Evolutionary conservation across 1,139 yeast species (phyloP), one percentile per base, ranked within the genome.

Genomic region (Taphrina pruni): DNA sequence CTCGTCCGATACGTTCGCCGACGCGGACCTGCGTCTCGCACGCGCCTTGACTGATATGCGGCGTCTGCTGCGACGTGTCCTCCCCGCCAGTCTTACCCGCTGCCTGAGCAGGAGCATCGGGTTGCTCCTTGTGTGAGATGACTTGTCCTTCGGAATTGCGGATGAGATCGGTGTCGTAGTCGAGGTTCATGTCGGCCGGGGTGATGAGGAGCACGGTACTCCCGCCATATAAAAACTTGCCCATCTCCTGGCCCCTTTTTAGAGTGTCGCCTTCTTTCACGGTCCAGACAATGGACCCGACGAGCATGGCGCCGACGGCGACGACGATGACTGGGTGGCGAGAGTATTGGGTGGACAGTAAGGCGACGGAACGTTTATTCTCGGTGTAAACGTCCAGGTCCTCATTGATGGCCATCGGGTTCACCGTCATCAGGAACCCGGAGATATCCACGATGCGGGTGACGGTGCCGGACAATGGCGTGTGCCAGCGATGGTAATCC

Each of bases 271-370:
- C 91, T 60, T 83, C 85, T 65, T 83, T 76, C n/a, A 86, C 87
- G 0, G 94, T 88, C 45, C 92, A 78, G 0, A 90, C 84, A 2
- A 88, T 91, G 1, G 96, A 88, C 0, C 98, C 98, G 2, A 93
- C 99, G 97, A 94, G 91, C 98, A 94, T 93, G 0, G 99, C 99
- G 38, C 99, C 99, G 11, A 93, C 91, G 9, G 96, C 87, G 36
- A 91, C 85, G 79, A 90, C 83, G 73, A 89, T 81, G 35, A 93
- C 87, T 0, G 97, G 92, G 48, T n/a, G 9, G 14, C 17, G 9
- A 45, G 55, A 26, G 55, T 35, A 32, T 4, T 20, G 14, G 38
- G 56, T 50, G 36, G n/a, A 11, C 2, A 60, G 38, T 9, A 14
- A 12, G 1, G 92, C 82, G 1, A 93, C 80, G 2, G 87, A 87